Conservation (phyloP, 164 flowering plant genomes). For the Liriodendron chinense region DNA sequence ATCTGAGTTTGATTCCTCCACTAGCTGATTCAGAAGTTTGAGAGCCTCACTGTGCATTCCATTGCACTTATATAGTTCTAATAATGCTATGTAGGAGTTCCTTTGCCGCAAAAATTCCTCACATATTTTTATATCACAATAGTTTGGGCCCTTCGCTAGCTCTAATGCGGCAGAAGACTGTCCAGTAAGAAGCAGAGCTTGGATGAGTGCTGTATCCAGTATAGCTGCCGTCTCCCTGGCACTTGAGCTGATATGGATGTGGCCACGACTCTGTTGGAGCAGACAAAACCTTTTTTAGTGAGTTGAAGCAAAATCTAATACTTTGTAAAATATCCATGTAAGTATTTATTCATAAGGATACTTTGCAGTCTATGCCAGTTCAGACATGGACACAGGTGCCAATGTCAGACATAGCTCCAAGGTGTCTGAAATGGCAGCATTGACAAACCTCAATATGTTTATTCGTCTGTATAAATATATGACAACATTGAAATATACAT, state of each 20-base stretch:
- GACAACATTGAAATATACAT: too few relatives aligned
- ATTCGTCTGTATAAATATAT: background rate
- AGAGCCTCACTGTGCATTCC: slow-evolving; percentile 94
- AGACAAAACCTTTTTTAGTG: background rate
- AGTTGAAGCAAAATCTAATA: background rate
- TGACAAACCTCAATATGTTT: background rate
- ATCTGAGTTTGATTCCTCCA: slow-evolving; percentile 71
- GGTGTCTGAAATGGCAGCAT: background rate
- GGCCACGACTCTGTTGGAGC: slow-evolving; percentile 59
- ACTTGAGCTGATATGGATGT: slow-evolving; percentile 60
- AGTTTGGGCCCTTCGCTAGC: slow-evolving; percentile 77
- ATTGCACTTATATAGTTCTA: slow-evolving; percentile 86
- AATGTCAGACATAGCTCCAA: background rate
- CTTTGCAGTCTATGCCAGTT: background rate
- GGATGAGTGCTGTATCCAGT: slow-evolving; percentile 91
- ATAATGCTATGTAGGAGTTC: slow-evolving; percentile 48
- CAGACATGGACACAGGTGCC: background rate
- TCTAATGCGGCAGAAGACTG: slow-evolving; percentile 77
- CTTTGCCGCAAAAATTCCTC: slow-evolving; percentile 77
- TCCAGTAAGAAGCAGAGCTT: slow-evolving; percentile 86
- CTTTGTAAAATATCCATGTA: background rate
- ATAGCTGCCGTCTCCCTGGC: slow-evolving; percentile 91
- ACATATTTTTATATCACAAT: slow-evolving; percentile 84
- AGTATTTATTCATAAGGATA: background rate
- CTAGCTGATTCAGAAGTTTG: slow-evolving; percentile 65